Evolutionary conservation across 257 asterid genomes (phyloP), one percentile per base, ranked within the genome.

Genomic region (Salvia miltiorrhiza): DNA sequence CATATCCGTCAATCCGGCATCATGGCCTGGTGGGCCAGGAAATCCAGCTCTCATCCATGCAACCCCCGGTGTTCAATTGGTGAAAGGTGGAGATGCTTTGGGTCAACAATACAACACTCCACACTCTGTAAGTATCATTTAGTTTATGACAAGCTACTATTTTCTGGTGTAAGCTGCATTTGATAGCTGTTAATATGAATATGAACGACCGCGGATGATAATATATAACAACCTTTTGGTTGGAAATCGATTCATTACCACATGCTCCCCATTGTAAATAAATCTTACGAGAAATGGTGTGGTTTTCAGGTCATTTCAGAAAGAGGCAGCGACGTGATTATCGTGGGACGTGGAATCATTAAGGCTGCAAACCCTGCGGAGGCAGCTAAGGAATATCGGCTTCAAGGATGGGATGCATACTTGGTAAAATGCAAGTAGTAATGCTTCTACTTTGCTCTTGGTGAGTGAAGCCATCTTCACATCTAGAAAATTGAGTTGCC

Each of bases 81-180:
- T 86, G 26, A 89, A 87, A 84, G 99, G 99, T 53, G 97, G 99
- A 67, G 99, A 91, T 81, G 90, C 78, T 55, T 72, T 93, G 49
- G 99, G 99, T 72, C 99, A 93, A 78, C 99, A 86, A 65, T 93
- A 93, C 60, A 88, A 87, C 88, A 90, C 96, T 63, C 97, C 99
- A 11, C 20, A 53, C 77, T 90, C 99, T 68, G 99, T 89, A 80
- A 93, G 95, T 83, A 49, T 52, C 48, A 32, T 74, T 61, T 53
- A 11, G 52, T 17, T 72, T 26, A 30, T 26, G 19, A 48, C 17
- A 63, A 39, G 5, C 61, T 39, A 43, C 33, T 30, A 14, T 47
- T 66, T 9, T 54, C 58, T 53, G 40, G 35, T 21, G 17, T 43
- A 24, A 56, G 44, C 39, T 23, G 68, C 43, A 48, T 53, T 17